phyloP scores from a whole-genome alignment of 257 asterid genomes.

The Cruciata laevipes region DNA sequence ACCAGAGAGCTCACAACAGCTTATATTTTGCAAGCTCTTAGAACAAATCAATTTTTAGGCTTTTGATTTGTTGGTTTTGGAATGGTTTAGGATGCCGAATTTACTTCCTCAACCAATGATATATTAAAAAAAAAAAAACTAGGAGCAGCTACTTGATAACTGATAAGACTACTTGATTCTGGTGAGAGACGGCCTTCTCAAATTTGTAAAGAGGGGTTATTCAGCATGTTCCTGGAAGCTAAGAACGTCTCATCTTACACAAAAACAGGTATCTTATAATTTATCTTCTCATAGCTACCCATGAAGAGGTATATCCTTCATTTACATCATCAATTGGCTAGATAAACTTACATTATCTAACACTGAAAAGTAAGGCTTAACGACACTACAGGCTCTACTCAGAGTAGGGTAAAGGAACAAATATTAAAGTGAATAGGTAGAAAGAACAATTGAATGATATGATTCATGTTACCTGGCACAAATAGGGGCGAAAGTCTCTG shows the following conservation, averaged over 20 bases:
- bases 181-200: not conserved
- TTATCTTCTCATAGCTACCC: not conserved
- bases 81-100: not conserved
- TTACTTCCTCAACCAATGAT: too few relatives aligned
- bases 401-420: not conserved
- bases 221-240: not conserved
- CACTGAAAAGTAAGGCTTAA: not conserved
- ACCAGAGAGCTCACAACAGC: not conserved
- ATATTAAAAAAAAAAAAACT: too few relatives aligned
- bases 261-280: not conserved
- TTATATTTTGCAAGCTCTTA: not conserved
- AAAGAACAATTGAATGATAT: not conserved
- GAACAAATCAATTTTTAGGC: not conserved
- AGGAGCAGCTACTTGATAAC: not conserved
- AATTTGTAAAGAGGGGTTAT: not conserved
- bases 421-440: not conserved
- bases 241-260: not conserved
- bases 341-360: not conserved
- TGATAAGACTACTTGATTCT: not conserved
- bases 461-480: slow-evolving; percentile 59
- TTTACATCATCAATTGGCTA: not conserved
- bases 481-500: slow-evolving; percentile 88
- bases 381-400: not conserved
- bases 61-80: not conserved
- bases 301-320: not conserved